phyloP scores from a whole-genome alignment of 805 yeast genomes.

The Metschnikowia corniflorae region DNA sequence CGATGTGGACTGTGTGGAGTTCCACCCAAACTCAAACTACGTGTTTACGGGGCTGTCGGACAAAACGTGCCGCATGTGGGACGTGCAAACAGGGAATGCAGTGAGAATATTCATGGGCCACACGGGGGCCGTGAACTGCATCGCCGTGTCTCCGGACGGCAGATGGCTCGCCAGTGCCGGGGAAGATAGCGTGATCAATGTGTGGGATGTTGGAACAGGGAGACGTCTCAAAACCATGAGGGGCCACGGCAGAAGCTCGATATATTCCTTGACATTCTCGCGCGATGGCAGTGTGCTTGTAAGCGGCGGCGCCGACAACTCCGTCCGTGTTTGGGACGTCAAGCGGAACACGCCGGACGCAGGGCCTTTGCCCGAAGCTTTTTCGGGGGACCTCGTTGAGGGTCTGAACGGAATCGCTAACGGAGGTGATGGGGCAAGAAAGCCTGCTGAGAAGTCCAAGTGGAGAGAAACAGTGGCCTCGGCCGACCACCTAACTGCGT shows the following conservation, averaged over 20 bases:
- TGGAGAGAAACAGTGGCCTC: conserved; percentile 76
- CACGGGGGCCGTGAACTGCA: conserved; percentile 78
- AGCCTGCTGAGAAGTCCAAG: conserved; percentile 32
- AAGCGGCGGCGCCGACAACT: conserved; percentile 88
- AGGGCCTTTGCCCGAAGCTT: conserved; percentile 73
- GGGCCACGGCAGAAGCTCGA: conserved; percentile 88
- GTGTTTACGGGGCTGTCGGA: conserved; percentile 94
- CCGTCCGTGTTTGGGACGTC: conserved; percentile 95
- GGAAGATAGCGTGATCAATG: conserved; percentile 81
- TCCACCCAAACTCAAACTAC: conserved; percentile 95
- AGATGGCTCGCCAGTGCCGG: conserved; percentile 95
- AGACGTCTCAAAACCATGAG: conserved; percentile 84
- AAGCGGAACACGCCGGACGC: conserved; percentile 79
- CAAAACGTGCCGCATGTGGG: conserved; percentile 98
- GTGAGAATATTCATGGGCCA: conserved; percentile 93
- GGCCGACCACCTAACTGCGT: conserved; percentile 88
- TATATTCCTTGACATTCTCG: conserved; percentile 80
- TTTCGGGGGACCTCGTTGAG: conserved; percentile 25
- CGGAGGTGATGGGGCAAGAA: conserved; percentile 21
- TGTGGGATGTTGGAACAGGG: conserved; percentile 95
- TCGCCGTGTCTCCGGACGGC: conserved; percentile 95
- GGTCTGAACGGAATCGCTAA: conserved; percentile 8
- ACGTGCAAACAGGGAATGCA: conserved; percentile 79
- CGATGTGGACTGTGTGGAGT: conserved; percentile 91
- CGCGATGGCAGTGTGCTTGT: conserved; percentile 86